Conservation (phyloP, 1,284 basidiomycete species). For the Pterulicium gracile region DNA sequence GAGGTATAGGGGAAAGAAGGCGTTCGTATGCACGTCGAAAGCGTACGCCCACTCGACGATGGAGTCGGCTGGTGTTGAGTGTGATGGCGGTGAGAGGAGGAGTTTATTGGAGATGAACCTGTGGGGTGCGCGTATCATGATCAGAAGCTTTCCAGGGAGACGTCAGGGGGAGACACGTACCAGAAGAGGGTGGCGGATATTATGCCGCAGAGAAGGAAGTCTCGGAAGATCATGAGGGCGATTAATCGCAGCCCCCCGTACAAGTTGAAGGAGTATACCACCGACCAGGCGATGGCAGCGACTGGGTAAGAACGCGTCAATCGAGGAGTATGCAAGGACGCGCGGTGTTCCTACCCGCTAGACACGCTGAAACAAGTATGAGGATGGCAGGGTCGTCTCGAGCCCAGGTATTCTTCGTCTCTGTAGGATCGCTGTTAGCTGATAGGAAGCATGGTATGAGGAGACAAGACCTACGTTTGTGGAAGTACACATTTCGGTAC, state of each 20-base stretch:
- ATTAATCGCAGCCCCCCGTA: slow-evolving; percentile 52
- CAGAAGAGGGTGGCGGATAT: slow-evolving; percentile 71
- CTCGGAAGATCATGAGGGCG: slow-evolving; percentile 76
- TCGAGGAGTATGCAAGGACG: background rate
- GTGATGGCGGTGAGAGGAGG: slow-evolving; percentile 45
- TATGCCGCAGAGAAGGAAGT: slow-evolving; percentile 73
- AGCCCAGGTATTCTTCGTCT: slow-evolving; percentile 98
- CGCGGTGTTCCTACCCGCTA: slow-evolving; percentile 43
- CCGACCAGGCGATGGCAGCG: slow-evolving; percentile 72
- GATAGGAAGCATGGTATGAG: slow-evolving; percentile 3
- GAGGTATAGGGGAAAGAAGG: slow-evolving; percentile 88
- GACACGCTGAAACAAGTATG: slow-evolving; percentile 69
- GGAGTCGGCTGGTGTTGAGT: slow-evolving; percentile 40
- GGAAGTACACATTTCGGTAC: slow-evolving; percentile 86
- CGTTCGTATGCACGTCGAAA: slow-evolving; percentile 91
- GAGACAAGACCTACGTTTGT: slow-evolving; percentile 54
- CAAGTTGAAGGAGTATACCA: slow-evolving; percentile 65
- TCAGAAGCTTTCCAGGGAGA: slow-evolving; percentile 59
- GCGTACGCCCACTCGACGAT: slow-evolving; percentile 73
- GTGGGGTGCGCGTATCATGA: background rate
- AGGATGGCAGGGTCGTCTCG: slow-evolving; percentile 92
- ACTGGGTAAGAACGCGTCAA: slow-evolving; percentile 28
- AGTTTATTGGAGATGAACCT: slow-evolving; percentile 56
- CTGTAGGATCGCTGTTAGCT: slow-evolving; percentile 25
- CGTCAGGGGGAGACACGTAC: slow-evolving; percentile 58